These are phyloP conservation scores for Aspergillus sp. DNA, from an alignment of 2,329 filamentous ascomycete species.

Conservation along the genomic window DNA sequence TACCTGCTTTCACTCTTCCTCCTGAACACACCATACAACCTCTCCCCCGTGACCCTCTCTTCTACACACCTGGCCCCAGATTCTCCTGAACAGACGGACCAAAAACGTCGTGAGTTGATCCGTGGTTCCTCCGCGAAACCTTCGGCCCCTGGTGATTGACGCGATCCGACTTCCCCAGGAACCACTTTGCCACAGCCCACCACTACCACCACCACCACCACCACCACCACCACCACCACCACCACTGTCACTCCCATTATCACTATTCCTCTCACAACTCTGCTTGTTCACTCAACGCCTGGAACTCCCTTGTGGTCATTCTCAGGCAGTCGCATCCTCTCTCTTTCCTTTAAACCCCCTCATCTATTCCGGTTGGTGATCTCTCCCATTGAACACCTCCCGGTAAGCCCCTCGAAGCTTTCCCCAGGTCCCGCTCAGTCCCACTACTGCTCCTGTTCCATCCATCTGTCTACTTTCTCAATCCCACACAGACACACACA, in stretches of 20 bases:
- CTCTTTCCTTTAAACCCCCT: neutral
- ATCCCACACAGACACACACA: too few species aligned
- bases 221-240: too few species aligned
- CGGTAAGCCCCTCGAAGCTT: neutral
- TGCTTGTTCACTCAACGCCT: too few species aligned
- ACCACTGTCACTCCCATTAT: too few species aligned
- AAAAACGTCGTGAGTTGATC: neutral
- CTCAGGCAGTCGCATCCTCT: too few species aligned
- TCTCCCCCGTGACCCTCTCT: neutral
- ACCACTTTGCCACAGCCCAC: neutral
- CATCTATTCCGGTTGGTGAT: neutral
- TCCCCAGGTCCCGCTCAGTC: neutral
- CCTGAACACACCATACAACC: neutral
- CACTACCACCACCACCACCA: neutral
- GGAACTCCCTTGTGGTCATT: too few species aligned
- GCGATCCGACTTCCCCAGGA: neutral
- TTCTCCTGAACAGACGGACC: too few species aligned
- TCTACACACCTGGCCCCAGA: neutral
- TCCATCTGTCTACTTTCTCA: neutral
- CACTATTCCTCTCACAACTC: too few species aligned
- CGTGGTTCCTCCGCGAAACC: neutral
- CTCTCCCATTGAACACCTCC: neutral
- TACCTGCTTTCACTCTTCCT: neutral
- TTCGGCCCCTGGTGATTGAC: neutral
- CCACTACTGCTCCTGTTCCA: neutral